phyloP scores from a whole-genome alignment of 495 filamentous ascomycete species.

The Melanomma pulvis-pyrius region DNA sequence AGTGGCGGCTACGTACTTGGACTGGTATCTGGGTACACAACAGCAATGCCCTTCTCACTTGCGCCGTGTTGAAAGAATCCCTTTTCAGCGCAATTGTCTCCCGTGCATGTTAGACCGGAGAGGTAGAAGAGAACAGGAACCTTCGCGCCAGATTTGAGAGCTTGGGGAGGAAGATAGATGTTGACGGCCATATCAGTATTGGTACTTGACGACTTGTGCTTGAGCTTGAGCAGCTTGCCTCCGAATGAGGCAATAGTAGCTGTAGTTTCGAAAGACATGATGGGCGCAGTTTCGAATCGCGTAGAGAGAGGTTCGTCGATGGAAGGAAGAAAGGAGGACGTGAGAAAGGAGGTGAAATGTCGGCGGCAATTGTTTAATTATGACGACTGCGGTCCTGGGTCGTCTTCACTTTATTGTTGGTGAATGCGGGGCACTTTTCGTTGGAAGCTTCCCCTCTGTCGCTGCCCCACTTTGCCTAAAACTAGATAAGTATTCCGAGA shows the following conservation, averaged over 20 bases:
- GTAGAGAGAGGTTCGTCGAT: background rate
- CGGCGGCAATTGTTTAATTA: background rate
- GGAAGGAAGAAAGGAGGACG: background rate
- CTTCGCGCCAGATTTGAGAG: slow-evolving; percentile 53
- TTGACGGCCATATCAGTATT: slow-evolving; percentile 70
- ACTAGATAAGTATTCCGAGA: slow-evolving; percentile 30
- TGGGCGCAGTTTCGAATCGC: slow-evolving; percentile 5
- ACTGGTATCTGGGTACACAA: slow-evolving; percentile 93
- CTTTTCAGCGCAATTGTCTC: slow-evolving; percentile 95
- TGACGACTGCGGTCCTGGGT: background rate
- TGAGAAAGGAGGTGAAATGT: slow-evolving; percentile 3
- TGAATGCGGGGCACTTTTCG: slow-evolving; percentile 37
- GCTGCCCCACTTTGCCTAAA: slow-evolving; percentile 33
- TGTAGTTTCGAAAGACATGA: slow-evolving; percentile 81
- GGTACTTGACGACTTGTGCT: slow-evolving; percentile 74
- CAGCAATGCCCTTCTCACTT: slow-evolving; percentile 73
- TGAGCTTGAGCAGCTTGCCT: slow-evolving; percentile 91
- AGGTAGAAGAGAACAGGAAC: slow-evolving; percentile 92
- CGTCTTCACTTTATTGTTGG: background rate
- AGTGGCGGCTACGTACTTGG: slow-evolving; percentile 62
- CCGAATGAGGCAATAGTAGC: slow-evolving; percentile 90
- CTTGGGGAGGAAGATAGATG: slow-evolving; percentile 67
- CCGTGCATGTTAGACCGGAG: slow-evolving; percentile 91
- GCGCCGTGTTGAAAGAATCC: slow-evolving; percentile 90
- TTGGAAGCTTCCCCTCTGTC: slow-evolving; percentile 4